Evolutionary conservation across 2,329 filamentous ascomycete species (phyloP).

Genomic region (Hymenoscyphus salicellus): DNA sequence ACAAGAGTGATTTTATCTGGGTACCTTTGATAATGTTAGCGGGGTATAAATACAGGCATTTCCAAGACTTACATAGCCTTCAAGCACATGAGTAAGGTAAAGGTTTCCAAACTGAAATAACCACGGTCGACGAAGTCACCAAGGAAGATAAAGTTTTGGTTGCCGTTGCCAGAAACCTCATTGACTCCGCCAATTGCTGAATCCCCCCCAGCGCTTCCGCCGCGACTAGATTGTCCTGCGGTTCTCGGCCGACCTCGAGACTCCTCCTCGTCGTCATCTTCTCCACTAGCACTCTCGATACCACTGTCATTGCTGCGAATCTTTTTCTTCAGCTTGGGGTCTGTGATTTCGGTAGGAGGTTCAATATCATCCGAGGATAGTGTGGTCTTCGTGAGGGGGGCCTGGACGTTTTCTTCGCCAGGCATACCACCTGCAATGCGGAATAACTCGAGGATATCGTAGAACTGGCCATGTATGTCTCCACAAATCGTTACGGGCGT

Average conservation of each 20-base stretch:
- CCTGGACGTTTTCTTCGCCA: constrained; percentile 69
- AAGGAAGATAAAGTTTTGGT: constrained; percentile 69
- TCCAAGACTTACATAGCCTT: constrained; percentile 60
- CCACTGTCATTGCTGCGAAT: constrained; percentile 62
- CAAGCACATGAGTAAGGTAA: constrained; percentile 68
- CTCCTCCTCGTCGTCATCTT: constrained; percentile 51
- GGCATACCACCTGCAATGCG: constrained; percentile 96
- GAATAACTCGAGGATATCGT: constrained; percentile 95
- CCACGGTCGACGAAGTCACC: constrained; percentile 73
- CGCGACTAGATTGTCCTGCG: constrained; percentile 42
- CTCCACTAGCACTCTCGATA: constrained; percentile 47
- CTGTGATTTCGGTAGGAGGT: constrained; percentile 81
- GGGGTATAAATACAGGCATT: background rate
- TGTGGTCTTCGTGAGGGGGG: constrained; percentile 64
- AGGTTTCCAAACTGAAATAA: constrained; percentile 71
- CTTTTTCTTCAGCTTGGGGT: constrained; percentile 83
- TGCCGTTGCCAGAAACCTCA: constrained; percentile 48
- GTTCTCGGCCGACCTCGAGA: constrained; percentile 45
- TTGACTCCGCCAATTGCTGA: constrained; percentile 37
- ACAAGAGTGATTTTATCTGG: constrained; percentile 71
- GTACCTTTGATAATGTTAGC: constrained; percentile 48
- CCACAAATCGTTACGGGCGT: constrained; percentile 96
- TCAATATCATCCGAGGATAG: constrained; percentile 92
- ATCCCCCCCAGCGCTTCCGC: constrained; percentile 40
- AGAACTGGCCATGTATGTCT: constrained; percentile 98